phyloP scores from a whole-genome alignment of 257 asterid genomes.

The Anisodus tanguticus region DNA sequence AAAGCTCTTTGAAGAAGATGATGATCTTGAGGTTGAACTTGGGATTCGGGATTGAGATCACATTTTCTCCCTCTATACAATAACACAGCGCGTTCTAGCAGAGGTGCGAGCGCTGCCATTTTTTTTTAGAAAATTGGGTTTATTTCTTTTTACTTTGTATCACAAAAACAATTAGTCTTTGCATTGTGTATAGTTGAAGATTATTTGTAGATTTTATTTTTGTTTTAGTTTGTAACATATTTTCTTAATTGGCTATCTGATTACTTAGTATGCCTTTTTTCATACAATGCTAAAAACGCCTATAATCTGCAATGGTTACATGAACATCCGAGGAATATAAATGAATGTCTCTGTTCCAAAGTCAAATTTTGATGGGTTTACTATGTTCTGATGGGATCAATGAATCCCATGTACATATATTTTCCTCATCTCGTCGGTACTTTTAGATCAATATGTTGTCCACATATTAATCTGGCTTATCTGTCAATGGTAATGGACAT shows the following conservation, averaged over 20 bases:
- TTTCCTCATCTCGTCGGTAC: background rate
- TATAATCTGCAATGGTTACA: background rate
- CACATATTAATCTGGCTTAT: background rate
- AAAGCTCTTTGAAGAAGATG: slow-evolving; percentile 88
- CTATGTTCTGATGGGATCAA: slow-evolving; percentile 1
- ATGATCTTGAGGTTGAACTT: slow-evolving; percentile 88
- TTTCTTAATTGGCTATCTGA: background rate
- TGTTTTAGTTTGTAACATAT: too few relatives aligned
- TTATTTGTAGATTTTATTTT: background rate
- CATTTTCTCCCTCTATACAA: background rate
- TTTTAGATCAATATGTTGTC: background rate
- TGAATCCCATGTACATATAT: background rate
- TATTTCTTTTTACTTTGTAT: slow-evolving; percentile 9
- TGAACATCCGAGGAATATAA: background rate
- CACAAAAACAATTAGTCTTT: background rate
- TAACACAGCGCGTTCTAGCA: background rate
- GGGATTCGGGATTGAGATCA: slow-evolving; percentile 70
- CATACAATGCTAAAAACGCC: background rate
- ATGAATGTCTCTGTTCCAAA: background rate
- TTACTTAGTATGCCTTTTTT: background rate
- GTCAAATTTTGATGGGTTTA: background rate
- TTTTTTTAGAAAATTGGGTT: slow-evolving; percentile 9
- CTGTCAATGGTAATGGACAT: background rate
- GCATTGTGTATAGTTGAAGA: slow-evolving; percentile 11
- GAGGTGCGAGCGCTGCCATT: slow-evolving; percentile 1